These are phyloP conservation scores for Hypoxylon trugodes DNA, from an alignment of 495 filamentous ascomycete genomes.

Conservation along the genomic window DNA sequence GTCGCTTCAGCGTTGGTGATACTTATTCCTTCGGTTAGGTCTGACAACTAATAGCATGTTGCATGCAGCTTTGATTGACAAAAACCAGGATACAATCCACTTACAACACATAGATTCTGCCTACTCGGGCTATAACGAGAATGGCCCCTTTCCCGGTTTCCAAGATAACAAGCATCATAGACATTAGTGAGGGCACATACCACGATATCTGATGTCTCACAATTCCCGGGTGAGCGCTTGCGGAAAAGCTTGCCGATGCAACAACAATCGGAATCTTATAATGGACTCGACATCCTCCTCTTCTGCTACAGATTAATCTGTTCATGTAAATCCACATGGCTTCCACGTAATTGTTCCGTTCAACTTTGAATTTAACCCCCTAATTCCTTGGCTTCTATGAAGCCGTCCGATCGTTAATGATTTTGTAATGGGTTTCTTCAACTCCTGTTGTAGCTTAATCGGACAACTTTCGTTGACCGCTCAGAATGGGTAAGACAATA, in stretches of 20 bases:
- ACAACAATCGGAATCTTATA: constrained; percentile 18
- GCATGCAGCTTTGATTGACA: constrained; percentile 3
- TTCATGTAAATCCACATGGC: background rate
- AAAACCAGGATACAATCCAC: background rate
- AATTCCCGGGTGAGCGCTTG: background rate
- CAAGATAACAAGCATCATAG: background rate
- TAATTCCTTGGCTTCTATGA: constrained; percentile 24
- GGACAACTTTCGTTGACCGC: constrained; percentile 22
- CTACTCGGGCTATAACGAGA: background rate
- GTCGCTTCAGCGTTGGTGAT: background rate
- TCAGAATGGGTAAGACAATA: constrained; percentile 37
- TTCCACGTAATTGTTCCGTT: constrained; percentile 3
- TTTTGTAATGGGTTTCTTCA: constrained; percentile 30
- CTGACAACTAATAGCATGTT: background rate
- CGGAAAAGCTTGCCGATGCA: constrained; percentile 1
- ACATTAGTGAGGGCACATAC: constrained; percentile 17
- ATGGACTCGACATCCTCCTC: constrained; percentile 5
- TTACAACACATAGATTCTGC: background rate
- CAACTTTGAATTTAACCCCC: background rate
- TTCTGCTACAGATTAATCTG: background rate
- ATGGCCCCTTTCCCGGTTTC: background rate
- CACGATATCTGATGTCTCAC: constrained; percentile 19
- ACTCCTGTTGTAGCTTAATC: constrained; percentile 12
- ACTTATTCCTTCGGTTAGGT: background rate
- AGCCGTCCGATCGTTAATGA: constrained; percentile 32